phyloP scores from a whole-genome alignment of 2,329 filamentous ascomycete species.

The Ciborinia camelliae region DNA sequence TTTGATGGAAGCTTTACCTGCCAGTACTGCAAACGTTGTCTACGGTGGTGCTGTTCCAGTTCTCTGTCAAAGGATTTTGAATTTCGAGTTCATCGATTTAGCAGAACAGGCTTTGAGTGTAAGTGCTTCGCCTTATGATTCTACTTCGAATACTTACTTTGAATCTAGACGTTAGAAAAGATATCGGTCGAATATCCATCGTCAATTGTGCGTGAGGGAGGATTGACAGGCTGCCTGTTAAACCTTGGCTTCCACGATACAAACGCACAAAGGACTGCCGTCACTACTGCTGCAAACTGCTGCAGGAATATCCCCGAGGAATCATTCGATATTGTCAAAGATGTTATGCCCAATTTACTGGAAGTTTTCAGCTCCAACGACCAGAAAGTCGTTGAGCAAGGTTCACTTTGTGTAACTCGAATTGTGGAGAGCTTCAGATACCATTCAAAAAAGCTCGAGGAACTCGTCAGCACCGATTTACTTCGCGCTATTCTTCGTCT shows the following conservation, averaged over 20 bases:
- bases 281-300: constrained; percentile 96
- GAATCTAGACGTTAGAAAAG: constrained; percentile 75
- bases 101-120: constrained; percentile 92
- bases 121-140: constrained; percentile 36
- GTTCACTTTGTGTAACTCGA: constrained; percentile 88
- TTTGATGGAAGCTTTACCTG: constrained; percentile 92
- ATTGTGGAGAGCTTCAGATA: constrained; percentile 97
- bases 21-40: constrained; percentile 90
- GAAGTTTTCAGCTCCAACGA: constrained; percentile 90
- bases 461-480: constrained; percentile 84
- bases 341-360: constrained; percentile 94
- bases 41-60: constrained; percentile 96
- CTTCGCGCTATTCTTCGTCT: constrained; percentile 82
- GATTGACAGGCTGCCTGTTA: constrained; percentile 89
- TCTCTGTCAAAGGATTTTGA: constrained; percentile 88
- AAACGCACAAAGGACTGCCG: constrained; percentile 91
- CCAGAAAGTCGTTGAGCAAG: constrained; percentile 95
- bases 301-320: constrained; percentile 95
- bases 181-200: constrained; percentile 95
- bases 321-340: constrained; percentile 83
- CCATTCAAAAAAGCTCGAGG: constrained; percentile 81
- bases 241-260: constrained; percentile 98
- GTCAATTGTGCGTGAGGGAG: constrained; percentile 92
- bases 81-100: constrained; percentile 95
- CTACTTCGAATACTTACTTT: constrained; percentile 19